phyloP scores from a whole-genome alignment of 2,329 filamentous ascomycete genomes.

The Colletotrichum salicis region DNA sequence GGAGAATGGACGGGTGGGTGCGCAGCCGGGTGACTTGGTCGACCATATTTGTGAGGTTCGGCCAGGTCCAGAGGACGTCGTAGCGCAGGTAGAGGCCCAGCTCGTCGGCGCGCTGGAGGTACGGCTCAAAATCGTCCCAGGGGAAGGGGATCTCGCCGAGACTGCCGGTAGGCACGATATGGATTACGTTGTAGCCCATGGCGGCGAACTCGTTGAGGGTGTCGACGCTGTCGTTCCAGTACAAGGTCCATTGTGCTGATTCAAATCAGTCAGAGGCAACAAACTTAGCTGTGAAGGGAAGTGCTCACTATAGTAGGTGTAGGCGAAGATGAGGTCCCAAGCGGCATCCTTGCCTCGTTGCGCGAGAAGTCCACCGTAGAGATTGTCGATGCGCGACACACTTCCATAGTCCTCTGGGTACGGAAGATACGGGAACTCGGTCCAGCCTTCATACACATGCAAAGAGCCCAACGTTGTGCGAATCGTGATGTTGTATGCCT shows the following conservation, averaged over 20 bases:
- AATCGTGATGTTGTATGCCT: conserved; percentile 52
- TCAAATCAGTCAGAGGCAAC: conserved; percentile 41
- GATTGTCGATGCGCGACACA: conserved; percentile 57
- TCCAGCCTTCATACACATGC: conserved; percentile 43
- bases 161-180: conserved; percentile 28
- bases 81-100: conserved; percentile 43
- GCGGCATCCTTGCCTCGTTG: conserved; percentile 42
- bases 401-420: conserved; percentile 53
- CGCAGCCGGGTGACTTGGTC: conserved; percentile 29
- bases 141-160: conserved; percentile 31
- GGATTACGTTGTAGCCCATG: conserved; percentile 56
- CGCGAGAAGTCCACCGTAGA: conserved; percentile 51
- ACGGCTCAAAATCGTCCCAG: conserved; percentile 31
- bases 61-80: conserved; percentile 33
- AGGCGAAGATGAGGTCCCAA: conserved; percentile 47
- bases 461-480: conserved; percentile 37
- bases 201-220: conserved; percentile 47
- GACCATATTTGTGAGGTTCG: conserved; percentile 19
- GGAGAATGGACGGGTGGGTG: conserved; percentile 24
- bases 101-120: conserved; percentile 48
- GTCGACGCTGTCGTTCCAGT: conserved; percentile 47
- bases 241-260: conserved; percentile 52
- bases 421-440: conserved; percentile 49
- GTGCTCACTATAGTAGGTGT: conserved; percentile 58
- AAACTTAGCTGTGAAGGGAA: conserved; percentile 40